A percentile compares a stretch with the other conserved stretches of the same genome.
Evolutionary conservation across 2,329 filamentous ascomycete species (phyloP).

Genomic region (Geosmithia putterillii): DNA sequence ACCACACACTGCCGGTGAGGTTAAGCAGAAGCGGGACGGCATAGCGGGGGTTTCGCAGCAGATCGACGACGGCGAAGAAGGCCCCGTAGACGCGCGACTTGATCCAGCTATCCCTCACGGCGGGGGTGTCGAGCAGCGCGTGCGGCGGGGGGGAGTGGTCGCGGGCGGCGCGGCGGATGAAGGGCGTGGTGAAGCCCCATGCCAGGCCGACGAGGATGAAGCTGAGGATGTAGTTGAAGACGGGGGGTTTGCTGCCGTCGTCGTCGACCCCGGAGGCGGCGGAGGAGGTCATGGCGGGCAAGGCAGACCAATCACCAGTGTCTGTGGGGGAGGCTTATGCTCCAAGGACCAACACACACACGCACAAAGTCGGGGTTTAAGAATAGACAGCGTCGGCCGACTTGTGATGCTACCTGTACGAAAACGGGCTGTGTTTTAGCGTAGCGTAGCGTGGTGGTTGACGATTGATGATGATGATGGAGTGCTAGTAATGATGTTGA

Average conservation of each 20-base stretch:
- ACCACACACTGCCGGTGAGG: constrained; percentile 89
- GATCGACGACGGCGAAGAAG: constrained; percentile 64
- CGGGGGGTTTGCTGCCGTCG: constrained; percentile 25
- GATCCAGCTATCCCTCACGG: constrained; percentile 45
- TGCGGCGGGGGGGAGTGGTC: constrained; percentile 55
- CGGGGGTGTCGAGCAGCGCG: constrained; percentile 35
- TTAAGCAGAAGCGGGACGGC: constrained; percentile 77
- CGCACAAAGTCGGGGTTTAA: too few species aligned
- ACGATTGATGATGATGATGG: too few species aligned
- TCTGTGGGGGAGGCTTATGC: too few species aligned
- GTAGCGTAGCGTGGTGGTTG: too few species aligned
- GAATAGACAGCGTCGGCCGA: too few species aligned
- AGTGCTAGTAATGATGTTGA: too few species aligned
- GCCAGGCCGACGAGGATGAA: constrained; percentile 86
- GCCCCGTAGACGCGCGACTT: constrained; percentile 50
- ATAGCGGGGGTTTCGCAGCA: constrained; percentile 72
- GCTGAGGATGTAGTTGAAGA: constrained; percentile 74
- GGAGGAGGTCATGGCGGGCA: too few species aligned
- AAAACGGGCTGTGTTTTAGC: too few species aligned
- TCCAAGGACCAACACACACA: too few species aligned
- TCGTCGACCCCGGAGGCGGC: too few species aligned
- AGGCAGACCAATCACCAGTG: too few species aligned
- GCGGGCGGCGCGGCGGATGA: constrained; percentile 78
- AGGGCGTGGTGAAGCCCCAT: constrained; percentile 87
- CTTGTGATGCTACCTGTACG: too few species aligned